Evolutionary conservation across 2,329 filamentous ascomycete genomes (phyloP).

Genomic region (Hypomyces perniciosus): DNA sequence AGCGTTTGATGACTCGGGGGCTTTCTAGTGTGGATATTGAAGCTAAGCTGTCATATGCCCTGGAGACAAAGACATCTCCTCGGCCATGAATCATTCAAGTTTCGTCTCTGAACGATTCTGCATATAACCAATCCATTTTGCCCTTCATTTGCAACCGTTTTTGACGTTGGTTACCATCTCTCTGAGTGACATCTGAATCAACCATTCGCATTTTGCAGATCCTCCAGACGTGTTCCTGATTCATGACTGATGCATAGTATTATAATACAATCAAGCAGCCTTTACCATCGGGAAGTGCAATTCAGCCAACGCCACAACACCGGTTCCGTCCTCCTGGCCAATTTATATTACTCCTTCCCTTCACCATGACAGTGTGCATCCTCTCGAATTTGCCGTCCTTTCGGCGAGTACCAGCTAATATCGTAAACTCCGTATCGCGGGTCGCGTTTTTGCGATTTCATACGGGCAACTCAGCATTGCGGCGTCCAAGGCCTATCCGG

Average conservation of each 20-base stretch:
- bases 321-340: background rate
- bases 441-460: conserved; percentile 33
- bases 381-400: background rate
- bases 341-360: background rate
- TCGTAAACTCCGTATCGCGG: background rate
- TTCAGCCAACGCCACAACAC: conserved; percentile 9
- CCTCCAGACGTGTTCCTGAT: background rate
- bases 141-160: conserved; percentile 11
- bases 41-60: conserved; percentile 11
- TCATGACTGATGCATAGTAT: conserved; percentile 1
- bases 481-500: conserved; percentile 59
- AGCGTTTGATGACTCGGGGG: conserved; percentile 10
- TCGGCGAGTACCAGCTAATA: background rate
- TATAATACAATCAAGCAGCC: conserved; percentile 3
- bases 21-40: conserved; percentile 11
- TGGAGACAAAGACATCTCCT: conserved; percentile 7
- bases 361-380: background rate
- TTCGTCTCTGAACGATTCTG: conserved; percentile 19
- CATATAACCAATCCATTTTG: conserved; percentile 23
- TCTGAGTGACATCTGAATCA: background rate
- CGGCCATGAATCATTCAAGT: background rate
- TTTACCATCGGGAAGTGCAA: background rate
- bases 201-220: background rate
- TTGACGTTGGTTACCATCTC: background rate
- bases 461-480: conserved; percentile 73